Base-by-base conservation (phyloP, 331 rosid species). In the Spiraea crenata region DNA sequence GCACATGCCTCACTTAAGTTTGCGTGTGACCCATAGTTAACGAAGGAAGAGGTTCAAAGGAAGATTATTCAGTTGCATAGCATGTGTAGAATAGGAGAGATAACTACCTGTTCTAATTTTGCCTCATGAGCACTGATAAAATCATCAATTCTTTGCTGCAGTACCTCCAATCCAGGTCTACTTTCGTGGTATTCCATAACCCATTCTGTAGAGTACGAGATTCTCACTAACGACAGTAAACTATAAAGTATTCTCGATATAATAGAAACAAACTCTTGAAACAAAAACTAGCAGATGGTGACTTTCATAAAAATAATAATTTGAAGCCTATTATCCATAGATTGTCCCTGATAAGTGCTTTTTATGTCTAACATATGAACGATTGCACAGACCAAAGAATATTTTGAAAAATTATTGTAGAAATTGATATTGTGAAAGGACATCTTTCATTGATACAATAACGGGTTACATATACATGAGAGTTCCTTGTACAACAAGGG, bases 131-230 rank as follows among this genome's bases (percentile, higher is more conserved):
- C 75, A 47, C 74, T 74, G 59, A 88, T 70, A 57, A 86, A 92
- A 31, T 88, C 91, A 49, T 92, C 92, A 41, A 92, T 88, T 65
- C 79, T 85, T 75, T 80, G 75, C 70, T 86, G 88, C 85, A 92
- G 81, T 42, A 78, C 79, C 71, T 83, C 70, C 79, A 88, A 77
- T 31, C 91, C 92, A 14, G 88, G 95, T 78, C 95, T 88, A 69
- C 82, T 82, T 75, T 83, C 82, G 72, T 80, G 89, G 82, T 85
- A 87, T 71, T 87, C 85, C 67, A 57, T 73, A 59, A 89, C 70
- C 98, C 98, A 92, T 72, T 90, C 98, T 92, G 90, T 25, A 55
- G 62, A 73, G 81, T 48, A 39, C 73, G 59, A 59, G 70, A 73
- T 64, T 31, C 74, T 46, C 44, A 74, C 58, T 77, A 69, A 71